Evolutionary conservation across 306 rosid genomes (phyloP), one percentile per base, ranked within the genome.

Genomic region (Begonia masoniana): DNA sequence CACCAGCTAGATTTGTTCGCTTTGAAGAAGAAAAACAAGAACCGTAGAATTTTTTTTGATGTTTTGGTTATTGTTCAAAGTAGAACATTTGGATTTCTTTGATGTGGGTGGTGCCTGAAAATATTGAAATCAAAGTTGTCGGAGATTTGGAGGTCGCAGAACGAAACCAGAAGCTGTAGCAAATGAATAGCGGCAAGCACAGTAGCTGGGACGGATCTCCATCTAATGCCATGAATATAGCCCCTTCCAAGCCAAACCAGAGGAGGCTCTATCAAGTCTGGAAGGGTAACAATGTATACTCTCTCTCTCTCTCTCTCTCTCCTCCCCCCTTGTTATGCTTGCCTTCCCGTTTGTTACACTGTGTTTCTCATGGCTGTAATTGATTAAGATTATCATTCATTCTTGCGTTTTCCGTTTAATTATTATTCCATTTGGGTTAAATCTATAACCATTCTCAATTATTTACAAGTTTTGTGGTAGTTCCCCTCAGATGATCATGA

Each of bases 211-310:
- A 62, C n/a, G 66, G 66, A 17, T 62, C 66, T 52, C 52, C 66
- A 46, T 62, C 66, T 3, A 52, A 43, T 43, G 66, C 66, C 31
- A 62, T 62, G 31, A 57, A 52, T 52, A 8, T 61, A 21, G 31
- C 66, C 42, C 52, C 66, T 23, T 54, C 54, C 12, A 43, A 52
- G 51, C 66, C 58, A 13, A 16, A 43, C 16, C 43, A 42, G 43
- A 52, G 17, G 59, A 62, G 66, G 59, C 66, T 62, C 52, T 62
- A 62, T 19, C 66, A 52, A 42, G 66, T 52, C 47, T 62, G 66
- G 66, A 62, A 62, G 50, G 66, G 66, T 52, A 62, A 62, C 52
- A 62, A 62, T 23, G 66, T 62, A 52, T 21, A 31, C 51, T 52
- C 46, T 57, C 24, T 31, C 45, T 12, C 41, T 3, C 54, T n/a